Evolutionary conservation across 441 rosid species (phyloP), one percentile per base, ranked within the genome.

Genomic region (Bocquillonia castaneifolia): DNA sequence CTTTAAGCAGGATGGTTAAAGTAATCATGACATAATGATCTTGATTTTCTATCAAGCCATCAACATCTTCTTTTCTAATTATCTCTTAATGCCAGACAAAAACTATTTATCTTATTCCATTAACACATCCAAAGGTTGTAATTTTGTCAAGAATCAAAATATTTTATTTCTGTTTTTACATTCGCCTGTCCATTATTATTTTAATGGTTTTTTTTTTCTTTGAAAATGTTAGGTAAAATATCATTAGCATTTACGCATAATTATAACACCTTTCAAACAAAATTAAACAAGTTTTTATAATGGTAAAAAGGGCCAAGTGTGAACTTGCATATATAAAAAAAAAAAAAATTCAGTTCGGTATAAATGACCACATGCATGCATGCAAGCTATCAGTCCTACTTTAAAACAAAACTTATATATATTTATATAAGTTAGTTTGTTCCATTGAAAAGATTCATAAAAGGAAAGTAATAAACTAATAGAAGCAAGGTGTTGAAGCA

Each of bases 351-450:
- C n/a, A n/a, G n/a, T n/a, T 36, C 40, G 9, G 9, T 3, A 9
- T 36, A 36, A 42, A 22, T 52, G 53, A 54, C 28, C 51, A 55
- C 26, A 66, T 55, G 53, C 70, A 67, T 42, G 63, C 62, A 53
- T 36, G 59, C 50, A 54, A 53, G 59, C 52, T 15, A 23, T 39
- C 0, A 18, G 40, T 55, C 20, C n/a, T 20, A 55, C 51, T 54
- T 40, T 28, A 66, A 14, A 66, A 66, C 39, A 55, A 40, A 54
- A 32, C 10, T 37, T 0, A 3, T 0, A n/a, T n/a, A n/a, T 25
- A 60, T 45, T 10, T 40, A 42, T 59, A 36, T 9, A 34, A 58
- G 9, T 20, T 5, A 37, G 22, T 23, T 60, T 31, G 31, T 40
- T 25, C 26, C 51, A 6, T 37, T 37, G 10, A 1, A 13, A 18